A percentile compares a stretch with the other conserved stretches of the same genome.
These are phyloP conservation scores for Fraxinus cuspidata DNA, from an alignment of 257 asterid genomes.

Conservation along the genomic window DNA sequence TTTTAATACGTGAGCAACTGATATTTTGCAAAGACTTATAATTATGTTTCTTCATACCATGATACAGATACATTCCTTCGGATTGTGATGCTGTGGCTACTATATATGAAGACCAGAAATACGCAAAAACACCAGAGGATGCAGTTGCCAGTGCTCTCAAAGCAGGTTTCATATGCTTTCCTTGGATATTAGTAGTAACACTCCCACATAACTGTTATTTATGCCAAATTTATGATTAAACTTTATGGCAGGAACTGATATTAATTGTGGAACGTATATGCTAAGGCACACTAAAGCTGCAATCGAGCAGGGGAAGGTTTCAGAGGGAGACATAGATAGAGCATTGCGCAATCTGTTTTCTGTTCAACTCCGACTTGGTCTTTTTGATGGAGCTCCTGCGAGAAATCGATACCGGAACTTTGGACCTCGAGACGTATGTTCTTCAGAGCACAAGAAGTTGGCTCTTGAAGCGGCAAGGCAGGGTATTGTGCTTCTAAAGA, in stretches of 20 bases:
- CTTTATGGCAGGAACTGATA: conserved; percentile 71
- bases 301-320: conserved; percentile 59
- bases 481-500: conserved; percentile 92
- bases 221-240: background rate
- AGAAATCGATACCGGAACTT: conserved; percentile 41
- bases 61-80: conserved; percentile 74
- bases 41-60: conserved; percentile 21
- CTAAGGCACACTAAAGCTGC: conserved; percentile 71
- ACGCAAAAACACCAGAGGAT: conserved; percentile 63
- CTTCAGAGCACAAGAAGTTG: conserved; percentile 53
- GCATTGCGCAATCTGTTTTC: conserved; percentile 71
- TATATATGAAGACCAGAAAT: conserved; percentile 72
- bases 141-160: conserved; percentile 82
- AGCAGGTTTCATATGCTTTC: conserved; percentile 64
- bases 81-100: conserved; percentile 97
- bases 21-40: conserved; percentile 24
- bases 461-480: conserved; percentile 87
- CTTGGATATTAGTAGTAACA: background rate
- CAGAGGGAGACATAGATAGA: conserved; percentile 70
- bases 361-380: conserved; percentile 84
- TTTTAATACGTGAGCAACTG: background rate
- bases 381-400: conserved; percentile 63
- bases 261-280: conserved; percentile 92
- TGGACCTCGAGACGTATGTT: conserved; percentile 66
- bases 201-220: background rate